These are phyloP conservation scores for Gracilaria caudata DNA, from an alignment of 23 red algal genomes.

Conservation along the genomic window DNA sequence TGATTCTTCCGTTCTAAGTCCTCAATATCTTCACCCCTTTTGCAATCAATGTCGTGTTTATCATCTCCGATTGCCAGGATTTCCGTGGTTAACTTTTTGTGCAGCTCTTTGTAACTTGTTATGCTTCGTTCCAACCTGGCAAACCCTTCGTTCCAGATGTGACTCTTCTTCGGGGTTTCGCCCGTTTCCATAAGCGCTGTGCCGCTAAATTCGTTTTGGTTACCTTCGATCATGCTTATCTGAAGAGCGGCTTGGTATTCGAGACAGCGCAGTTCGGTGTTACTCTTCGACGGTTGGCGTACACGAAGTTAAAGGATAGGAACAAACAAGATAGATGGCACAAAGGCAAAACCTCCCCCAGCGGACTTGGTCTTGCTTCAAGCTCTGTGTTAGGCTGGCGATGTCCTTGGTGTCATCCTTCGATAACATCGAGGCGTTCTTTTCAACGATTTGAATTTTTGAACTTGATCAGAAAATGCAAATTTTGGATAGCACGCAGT, in stretches of 20 bases:
- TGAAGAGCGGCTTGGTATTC: not conserved
- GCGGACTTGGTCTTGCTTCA: too few relatives aligned
- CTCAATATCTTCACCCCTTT: slow-evolving; percentile 13
- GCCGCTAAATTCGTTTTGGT: not conserved
- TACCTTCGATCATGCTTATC: not conserved
- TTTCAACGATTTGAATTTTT: not conserved
- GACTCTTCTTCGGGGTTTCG: not conserved
- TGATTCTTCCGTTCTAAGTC: not conserved
- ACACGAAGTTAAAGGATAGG: not conserved
- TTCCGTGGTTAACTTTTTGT: not conserved
- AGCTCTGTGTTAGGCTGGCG: too few relatives aligned
- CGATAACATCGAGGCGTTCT: not conserved
- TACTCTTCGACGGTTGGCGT: not conserved
- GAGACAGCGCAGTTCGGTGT: not conserved
- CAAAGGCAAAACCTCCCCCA: too few relatives aligned
- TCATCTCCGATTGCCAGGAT: not conserved
- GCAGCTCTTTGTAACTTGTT: not conserved
- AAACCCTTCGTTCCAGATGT: not conserved
- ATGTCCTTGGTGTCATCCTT: too few relatives aligned
- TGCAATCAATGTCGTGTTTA: not conserved
- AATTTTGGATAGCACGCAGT: too few relatives aligned
- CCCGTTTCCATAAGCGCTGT: not conserved
- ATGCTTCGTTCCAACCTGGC: not conserved
- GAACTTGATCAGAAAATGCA: too few relatives aligned
- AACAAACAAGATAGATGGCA: not conserved